These are phyloP conservation scores for Artomyces pyxidatus DNA, from an alignment of 768 basidiomycete genomes.

Conservation along the genomic window DNA sequence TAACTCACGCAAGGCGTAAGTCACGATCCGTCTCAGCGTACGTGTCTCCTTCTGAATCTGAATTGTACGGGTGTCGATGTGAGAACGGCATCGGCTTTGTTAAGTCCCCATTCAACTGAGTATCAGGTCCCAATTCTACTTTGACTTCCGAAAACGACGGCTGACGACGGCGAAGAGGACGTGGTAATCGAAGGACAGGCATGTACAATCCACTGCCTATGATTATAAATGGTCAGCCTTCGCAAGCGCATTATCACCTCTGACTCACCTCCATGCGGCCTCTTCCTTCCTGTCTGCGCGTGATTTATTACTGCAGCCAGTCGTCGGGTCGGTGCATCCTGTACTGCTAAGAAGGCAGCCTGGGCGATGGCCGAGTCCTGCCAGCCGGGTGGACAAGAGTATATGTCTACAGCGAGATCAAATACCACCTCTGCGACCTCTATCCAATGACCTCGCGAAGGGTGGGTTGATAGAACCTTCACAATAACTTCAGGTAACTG, in stretches of 20 bases:
- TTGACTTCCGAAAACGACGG: background rate
- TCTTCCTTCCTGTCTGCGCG: too few relatives aligned
- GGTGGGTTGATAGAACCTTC: constrained; percentile 40
- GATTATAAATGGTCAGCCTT: background rate
- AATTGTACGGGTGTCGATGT: constrained; percentile 20
- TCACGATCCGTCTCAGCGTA: constrained; percentile 63
- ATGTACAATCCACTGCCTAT: background rate
- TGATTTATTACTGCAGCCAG: constrained; percentile 45
- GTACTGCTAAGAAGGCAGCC: constrained; percentile 53
- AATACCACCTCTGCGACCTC: constrained; percentile 49
- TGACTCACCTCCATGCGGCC: too few relatives aligned
- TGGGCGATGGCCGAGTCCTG: constrained; percentile 43
- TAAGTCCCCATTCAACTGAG: background rate
- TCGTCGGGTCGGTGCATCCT: constrained; percentile 66
- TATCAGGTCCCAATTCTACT: background rate
- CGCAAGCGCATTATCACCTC: too few relatives aligned
- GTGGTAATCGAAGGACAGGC: background rate
- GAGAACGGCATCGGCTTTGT: constrained; percentile 9
- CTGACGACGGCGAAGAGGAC: background rate
- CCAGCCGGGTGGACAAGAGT: constrained; percentile 55
- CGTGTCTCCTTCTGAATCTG: constrained; percentile 59
- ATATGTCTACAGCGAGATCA: constrained; percentile 61
- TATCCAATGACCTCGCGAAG: constrained; percentile 47
- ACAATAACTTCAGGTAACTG: constrained; percentile 42
- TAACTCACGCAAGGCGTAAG: constrained; percentile 58